These are phyloP conservation scores for Ophiostoma sp. DNA, from an alignment of 2,329 filamentous ascomycete genomes.

Conservation along the genomic window DNA sequence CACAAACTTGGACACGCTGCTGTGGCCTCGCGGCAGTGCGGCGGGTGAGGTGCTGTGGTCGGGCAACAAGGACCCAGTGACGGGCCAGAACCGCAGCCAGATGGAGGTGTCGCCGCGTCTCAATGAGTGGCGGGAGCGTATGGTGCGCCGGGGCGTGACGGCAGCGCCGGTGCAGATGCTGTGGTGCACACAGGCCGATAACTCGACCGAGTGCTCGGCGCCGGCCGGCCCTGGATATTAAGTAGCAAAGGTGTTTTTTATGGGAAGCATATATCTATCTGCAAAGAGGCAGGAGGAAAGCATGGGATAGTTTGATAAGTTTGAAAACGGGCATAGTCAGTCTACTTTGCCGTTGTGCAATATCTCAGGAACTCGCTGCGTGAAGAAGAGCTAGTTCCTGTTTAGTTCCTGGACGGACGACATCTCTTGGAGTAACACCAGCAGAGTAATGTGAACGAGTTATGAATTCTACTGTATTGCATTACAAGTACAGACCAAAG, in stretches of 20 bases:
- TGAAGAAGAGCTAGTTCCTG: background rate
- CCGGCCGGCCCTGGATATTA: slow-evolving; percentile 29
- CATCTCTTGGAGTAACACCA: background rate
- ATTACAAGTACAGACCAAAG: background rate
- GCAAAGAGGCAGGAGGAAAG: background rate
- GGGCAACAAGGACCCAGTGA: slow-evolving; percentile 60
- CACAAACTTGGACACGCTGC: slow-evolving; percentile 69
- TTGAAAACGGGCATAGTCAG: background rate
- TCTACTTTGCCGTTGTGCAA: background rate
- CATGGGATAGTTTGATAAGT: background rate
- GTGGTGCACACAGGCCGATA: slow-evolving; percentile 64
- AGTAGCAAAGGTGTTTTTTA: background rate
- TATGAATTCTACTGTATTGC: background rate
- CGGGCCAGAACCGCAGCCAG: slow-evolving; percentile 69
- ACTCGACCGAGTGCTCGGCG: slow-evolving; percentile 49
- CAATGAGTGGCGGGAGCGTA: slow-evolving; percentile 72
- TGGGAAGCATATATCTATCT: background rate
- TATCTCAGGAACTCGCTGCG: background rate
- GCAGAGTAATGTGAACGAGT: background rate
- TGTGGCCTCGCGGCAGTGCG: slow-evolving; percentile 76
- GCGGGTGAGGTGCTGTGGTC: slow-evolving; percentile 81
- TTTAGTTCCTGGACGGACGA: background rate
- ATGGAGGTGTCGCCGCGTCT: slow-evolving; percentile 68
- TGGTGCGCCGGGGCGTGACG: slow-evolving; percentile 66
- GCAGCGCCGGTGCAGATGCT: slow-evolving; percentile 69